Percentiles rank a stretch among this genome's conserved stretches.
Evolutionary conservation across 1,284 basidiomycete species (phyloP).

Genomic region (Xerocomus minutiporus): DNA sequence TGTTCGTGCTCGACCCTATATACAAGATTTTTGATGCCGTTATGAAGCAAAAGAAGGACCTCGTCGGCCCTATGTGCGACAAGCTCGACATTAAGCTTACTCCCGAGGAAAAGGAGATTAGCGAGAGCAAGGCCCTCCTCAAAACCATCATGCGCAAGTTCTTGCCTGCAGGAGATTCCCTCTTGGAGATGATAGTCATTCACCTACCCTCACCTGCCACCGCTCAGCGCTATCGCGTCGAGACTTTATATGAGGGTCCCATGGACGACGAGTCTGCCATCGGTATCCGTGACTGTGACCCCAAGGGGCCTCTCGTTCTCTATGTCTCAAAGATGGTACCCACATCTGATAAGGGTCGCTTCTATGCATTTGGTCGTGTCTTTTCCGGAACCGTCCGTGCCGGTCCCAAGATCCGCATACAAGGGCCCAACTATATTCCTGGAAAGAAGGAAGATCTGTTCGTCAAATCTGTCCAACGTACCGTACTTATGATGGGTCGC

Average conservation of each 20-base stretch:
- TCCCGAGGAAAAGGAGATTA: slow-evolving; percentile 85
- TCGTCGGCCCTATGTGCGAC: slow-evolving; percentile 81
- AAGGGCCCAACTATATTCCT: slow-evolving; percentile 98
- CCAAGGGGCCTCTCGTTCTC: slow-evolving; percentile 94
- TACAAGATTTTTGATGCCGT: slow-evolving; percentile 98
- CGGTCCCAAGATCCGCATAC: slow-evolving; percentile 98
- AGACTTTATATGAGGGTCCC: slow-evolving; percentile 99
- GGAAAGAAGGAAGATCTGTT: slow-evolving; percentile 99
- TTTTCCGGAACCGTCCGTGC: slow-evolving; percentile 98
- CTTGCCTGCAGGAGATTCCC: slow-evolving; percentile 97
- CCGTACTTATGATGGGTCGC: slow-evolving; percentile 99
- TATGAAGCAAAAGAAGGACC: slow-evolving; percentile 99
- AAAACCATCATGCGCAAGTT: slow-evolving; percentile 99
- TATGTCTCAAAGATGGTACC: slow-evolving; percentile 99
- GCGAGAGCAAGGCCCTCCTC: slow-evolving; percentile 92
- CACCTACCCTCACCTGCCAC: slow-evolving; percentile 96
- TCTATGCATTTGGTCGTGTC: slow-evolving; percentile 99
- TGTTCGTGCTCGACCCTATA: slow-evolving; percentile 98
- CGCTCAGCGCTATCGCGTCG: slow-evolving; percentile 97
- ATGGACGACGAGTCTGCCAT: slow-evolving; percentile 99
- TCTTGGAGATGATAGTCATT: slow-evolving; percentile 99
- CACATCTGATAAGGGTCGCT: slow-evolving; percentile 99
- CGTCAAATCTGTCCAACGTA: slow-evolving; percentile 98
- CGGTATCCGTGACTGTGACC: slow-evolving; percentile 97
- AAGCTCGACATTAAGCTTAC: slow-evolving; percentile 95